phyloP scores from a whole-genome alignment of 2,329 filamentous ascomycete genomes.

The Lasiodiplodia sp. region DNA sequence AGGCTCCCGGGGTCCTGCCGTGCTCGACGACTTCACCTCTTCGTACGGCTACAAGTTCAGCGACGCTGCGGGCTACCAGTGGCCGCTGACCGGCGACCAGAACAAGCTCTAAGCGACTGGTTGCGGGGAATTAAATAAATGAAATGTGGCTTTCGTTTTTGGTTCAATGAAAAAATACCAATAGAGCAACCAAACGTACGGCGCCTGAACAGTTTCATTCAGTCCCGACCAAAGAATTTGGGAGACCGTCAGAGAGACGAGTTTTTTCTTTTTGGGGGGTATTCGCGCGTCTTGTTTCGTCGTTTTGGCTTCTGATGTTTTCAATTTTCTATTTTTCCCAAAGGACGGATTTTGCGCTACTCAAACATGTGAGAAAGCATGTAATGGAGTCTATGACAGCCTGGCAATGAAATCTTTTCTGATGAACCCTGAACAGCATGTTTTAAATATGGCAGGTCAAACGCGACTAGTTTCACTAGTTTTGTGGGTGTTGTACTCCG shows the following conservation, averaged over 20 bases:
- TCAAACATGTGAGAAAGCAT: conserved; percentile 18
- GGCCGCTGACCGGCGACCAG: conserved; percentile 79
- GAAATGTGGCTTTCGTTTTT: conserved; percentile 19
- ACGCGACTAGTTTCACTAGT: not conserved
- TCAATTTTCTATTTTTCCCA: not conserved
- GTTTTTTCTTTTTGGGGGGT: not conserved
- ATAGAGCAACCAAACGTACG: conserved; percentile 27
- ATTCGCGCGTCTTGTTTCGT: not conserved
- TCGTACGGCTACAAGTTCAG: conserved; percentile 99
- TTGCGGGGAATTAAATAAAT: not conserved
- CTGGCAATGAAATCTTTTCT: conserved; percentile 10
- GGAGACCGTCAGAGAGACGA: conserved; percentile 21
- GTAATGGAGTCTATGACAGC: conserved; percentile 28
- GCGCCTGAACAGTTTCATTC: conserved; percentile 17
- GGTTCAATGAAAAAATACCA: conserved; percentile 24
- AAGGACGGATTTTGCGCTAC: conserved; percentile 13
- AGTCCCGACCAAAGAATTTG: conserved; percentile 7
- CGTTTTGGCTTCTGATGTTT: not conserved
- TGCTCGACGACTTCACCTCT: conserved; percentile 96
- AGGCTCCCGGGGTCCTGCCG: conserved; percentile 96
- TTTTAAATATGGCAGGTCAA: not conserved
- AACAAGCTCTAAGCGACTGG: conserved; percentile 76
- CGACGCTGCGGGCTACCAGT: conserved; percentile 88
- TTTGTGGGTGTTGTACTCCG: not conserved
- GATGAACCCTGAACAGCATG: not conserved